These are phyloP conservation scores for Ustilago bromivora DNA, from an alignment of 1,284 basidiomycete species.

Conservation along the genomic window DNA sequence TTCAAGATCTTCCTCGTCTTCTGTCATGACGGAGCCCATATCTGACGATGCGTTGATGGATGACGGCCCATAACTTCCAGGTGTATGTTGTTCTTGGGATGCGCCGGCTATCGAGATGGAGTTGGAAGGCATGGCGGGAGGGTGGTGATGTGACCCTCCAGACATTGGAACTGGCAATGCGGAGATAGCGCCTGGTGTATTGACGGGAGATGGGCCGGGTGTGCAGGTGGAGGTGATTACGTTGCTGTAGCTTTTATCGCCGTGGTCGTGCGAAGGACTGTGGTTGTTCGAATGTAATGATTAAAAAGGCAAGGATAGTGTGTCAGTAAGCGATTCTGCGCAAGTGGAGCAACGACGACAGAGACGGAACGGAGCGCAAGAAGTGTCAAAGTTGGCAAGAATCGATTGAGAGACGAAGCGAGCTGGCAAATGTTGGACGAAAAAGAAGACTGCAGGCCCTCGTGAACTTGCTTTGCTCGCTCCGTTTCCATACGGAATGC, in stretches of 20 bases:
- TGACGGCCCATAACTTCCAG: constrained; percentile 43
- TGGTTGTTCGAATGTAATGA: background rate
- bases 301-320: background rate
- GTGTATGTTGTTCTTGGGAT: constrained; percentile 43
- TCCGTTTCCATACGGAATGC: no score
- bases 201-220: constrained; percentile 55
- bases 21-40: constrained; percentile 67
- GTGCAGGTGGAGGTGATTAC: constrained; percentile 58
- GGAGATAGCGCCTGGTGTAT: constrained; percentile 47
- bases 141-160: constrained; percentile 36
- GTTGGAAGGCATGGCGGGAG: constrained; percentile 35
- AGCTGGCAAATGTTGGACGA: background rate
- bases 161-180: constrained; percentile 49
- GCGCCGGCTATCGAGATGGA: constrained; percentile 48
- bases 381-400: background rate
- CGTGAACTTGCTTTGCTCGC: no score
- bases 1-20: constrained; percentile 71
- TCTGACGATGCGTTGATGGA: constrained; percentile 53
- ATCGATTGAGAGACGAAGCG: background rate
- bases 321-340: background rate
- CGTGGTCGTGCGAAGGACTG: constrained; percentile 38
- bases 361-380: constrained; percentile 1
- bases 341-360: background rate
- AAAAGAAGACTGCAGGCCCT: no score
- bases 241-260: constrained; percentile 50